Evolutionary conservation across 306 rosid species (phyloP), one percentile per base, ranked within the genome.

Genomic region (Vicia villosa): DNA sequence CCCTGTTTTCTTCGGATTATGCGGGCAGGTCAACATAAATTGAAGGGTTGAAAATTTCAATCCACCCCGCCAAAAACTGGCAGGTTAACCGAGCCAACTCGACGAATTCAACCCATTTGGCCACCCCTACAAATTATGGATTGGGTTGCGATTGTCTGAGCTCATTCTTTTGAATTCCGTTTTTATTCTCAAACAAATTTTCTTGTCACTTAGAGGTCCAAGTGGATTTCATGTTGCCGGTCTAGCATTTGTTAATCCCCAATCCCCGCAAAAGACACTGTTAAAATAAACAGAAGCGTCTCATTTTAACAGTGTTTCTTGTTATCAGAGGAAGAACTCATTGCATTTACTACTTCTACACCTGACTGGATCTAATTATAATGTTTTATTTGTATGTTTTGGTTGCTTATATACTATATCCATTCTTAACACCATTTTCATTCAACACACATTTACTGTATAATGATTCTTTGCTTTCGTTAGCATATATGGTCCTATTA

Each of bases 361-460:
- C 8, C 24, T 56, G 42, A 14, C 19, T 54, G 62, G n/a, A 13
- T 32, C 22, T 46, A 73, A 30, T 69, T 43, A 58, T 57, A 73
- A 54, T 81, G 68, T 36, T 69, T 55, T 68, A 15, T 32, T 67
- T 62, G 26, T 59, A 24, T 60, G 14, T 45, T 60, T 6, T 60
- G 68, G 21, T 46, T 59, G 75, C 55, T 77, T 60, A 65, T 65
- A 42, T 52, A 26, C 45, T 47, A 15, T 65, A 41, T 5, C 66
- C 45, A 70, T 47, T 68, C 57, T 36, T 30, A 7, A 32, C 24
- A 34, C 45, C 16, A 54, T 78, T 54, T 54, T 63, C n/a, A 61
- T 60, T 66, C 67, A 73, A 59, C 38, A 8, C 46, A 59, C 2
- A 20, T 79, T 55, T 73, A 61, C 68, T 67, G 57, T 40, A n/a